Conservation (phyloP, 1,284 basidiomycete species). For the Erythrobasidium hasegawianum region DNA sequence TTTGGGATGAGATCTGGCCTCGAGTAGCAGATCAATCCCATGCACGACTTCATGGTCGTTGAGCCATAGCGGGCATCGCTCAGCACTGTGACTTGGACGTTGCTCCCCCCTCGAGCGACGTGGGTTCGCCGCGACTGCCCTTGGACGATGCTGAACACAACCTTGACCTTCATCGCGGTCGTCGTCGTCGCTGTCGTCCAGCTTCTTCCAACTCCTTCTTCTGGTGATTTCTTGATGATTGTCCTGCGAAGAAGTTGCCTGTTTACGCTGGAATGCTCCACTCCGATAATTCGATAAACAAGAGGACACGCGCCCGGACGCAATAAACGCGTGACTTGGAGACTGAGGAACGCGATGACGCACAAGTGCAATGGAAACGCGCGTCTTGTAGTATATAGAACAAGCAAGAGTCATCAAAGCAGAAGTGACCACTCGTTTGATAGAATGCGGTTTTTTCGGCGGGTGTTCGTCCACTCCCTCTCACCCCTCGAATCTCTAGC, state of each 20-base stretch:
- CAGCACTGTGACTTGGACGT: background rate
- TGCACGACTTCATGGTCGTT: slow-evolving; percentile 17
- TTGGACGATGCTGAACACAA: slow-evolving; percentile 19
- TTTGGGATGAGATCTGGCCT: slow-evolving; percentile 24
- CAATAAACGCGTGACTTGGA: background rate
- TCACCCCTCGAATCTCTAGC: background rate
- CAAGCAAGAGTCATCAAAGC: too few species aligned
- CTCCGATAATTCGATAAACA: background rate
- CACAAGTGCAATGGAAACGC: background rate
- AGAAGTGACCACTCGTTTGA: background rate
- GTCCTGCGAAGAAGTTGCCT: too few species aligned
- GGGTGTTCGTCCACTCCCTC: slow-evolving; percentile 22
- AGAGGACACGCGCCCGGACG: too few species aligned
- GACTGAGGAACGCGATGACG: background rate
- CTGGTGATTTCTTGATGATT: too few species aligned
- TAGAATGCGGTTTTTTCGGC: slow-evolving; percentile 32
- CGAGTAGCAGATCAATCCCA: slow-evolving; percentile 28
- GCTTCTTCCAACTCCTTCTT: too few species aligned
- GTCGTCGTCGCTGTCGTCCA: too few species aligned
- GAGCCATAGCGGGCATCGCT: background rate
- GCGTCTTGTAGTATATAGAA: too few species aligned
- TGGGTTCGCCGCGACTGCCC: slow-evolving; percentile 12
- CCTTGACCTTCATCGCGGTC: slow-evolving; percentile 33
- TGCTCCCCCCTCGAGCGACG: slow-evolving; percentile 15
- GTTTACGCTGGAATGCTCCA: too few species aligned